Percentiles rank a stretch among this genome's conserved stretches.
Evolutionary conservation across 441 rosid species (phyloP).

Genomic region (Hura crepitans): DNA sequence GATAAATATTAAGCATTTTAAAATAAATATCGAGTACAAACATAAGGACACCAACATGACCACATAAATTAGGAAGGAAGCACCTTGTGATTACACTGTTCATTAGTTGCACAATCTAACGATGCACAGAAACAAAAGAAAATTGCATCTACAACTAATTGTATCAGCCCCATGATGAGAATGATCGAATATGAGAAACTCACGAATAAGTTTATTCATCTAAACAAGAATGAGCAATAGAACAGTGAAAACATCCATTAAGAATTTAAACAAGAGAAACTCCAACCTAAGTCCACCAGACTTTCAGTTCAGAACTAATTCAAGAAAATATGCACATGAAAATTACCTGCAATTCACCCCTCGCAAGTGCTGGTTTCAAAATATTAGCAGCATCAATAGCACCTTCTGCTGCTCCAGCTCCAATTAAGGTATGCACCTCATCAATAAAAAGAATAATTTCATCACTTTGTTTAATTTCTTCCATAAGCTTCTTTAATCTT

Average conservation of each 20-base stretch:
- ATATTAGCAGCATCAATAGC: conserved; percentile 58
- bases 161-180: background rate
- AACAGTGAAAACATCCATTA: background rate
- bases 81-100: background rate
- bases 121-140: background rate
- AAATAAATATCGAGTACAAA: background rate
- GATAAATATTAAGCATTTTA: background rate
- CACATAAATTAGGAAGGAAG: background rate
- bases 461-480: conserved; percentile 51
- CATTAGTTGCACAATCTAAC: background rate
- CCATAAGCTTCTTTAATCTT: conserved; percentile 43
- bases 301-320: background rate
- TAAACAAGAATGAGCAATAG: background rate
- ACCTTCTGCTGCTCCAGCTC: conserved; percentile 48
- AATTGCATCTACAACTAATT: background rate
- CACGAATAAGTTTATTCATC: background rate
- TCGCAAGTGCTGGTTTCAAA: conserved; percentile 55
- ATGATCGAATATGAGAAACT: background rate
- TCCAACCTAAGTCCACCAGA: background rate
- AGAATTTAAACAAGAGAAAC: background rate
- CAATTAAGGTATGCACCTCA: conserved; percentile 53
- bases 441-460: conserved; percentile 55
- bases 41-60: background rate
- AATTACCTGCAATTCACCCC: conserved; percentile 52
- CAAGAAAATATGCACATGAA: background rate